Base-by-base conservation (phyloP, 139 green algal species). In the Chlorokybus atmophyticus region DNA sequence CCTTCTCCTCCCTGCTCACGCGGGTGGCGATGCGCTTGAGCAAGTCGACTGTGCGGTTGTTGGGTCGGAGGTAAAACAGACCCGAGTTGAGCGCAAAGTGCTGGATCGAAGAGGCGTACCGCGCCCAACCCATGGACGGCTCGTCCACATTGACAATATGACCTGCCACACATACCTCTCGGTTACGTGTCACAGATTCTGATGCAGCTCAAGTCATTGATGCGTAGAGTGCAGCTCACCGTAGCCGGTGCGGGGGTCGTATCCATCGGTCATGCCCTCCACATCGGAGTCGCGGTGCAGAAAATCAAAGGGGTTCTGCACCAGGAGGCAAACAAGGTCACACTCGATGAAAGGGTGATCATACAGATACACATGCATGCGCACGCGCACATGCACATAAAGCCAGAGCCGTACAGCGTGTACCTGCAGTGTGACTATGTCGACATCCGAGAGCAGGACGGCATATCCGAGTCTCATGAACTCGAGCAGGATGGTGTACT, bases 371-470 rank as follows among this genome's bases (percentile, higher is more conserved):
- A n/a, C n/a, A n/a, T n/a, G n/a, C n/a, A n/a, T n/a, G n/a, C n/a
- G n/a, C n/a, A n/a, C n/a, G n/a, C n/a, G n/a, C n/a, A n/a, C n/a
- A n/a, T n/a, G n/a, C n/a, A n/a, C n/a, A n/a, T n/a, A n/a, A n/a
- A n/a, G n/a, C n/a, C n/a, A n/a, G n/a, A n/a, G n/a, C n/a, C n/a
- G n/a, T n/a, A n/a, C n/a, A n/a, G n/a, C n/a, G n/a, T n/a, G n/a
- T n/a, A n/a, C n/a, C n/a, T n/a, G n/a, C n/a, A n/a, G n/a, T n/a
- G n/a, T n/a, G n/a, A 84, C 74, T 17, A 97, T 80, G 59, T 97
- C 90, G 17, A 96, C 83, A 57, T 97, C 90, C 3, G 76, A 86
- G 27, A 97, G 81, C 29, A 97, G 80, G 19, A 97, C 86, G 5
- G 75, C 70, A 66, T 79, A 95, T 4, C 88, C 90, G 14, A 95